Percentiles rank a stretch among this genome's conserved stretches.
phyloP scores from a whole-genome alignment of 2,329 filamentous ascomycete species.

The Drechslerella stenobrocha region DNA sequence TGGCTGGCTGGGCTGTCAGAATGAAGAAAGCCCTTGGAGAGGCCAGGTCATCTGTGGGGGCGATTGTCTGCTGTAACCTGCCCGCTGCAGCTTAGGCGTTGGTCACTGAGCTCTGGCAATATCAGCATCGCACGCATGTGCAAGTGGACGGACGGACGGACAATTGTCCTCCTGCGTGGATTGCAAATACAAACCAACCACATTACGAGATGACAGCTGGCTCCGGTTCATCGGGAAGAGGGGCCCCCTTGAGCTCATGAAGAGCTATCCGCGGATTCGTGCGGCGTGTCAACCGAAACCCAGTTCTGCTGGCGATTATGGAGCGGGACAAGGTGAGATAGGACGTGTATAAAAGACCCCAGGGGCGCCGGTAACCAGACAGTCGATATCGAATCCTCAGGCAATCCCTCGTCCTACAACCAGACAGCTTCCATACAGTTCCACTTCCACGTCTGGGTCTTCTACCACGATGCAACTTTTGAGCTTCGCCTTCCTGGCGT shows the following conservation, averaged over 20 bases:
- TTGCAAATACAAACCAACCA: conserved; percentile 1
- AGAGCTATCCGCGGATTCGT: neutral
- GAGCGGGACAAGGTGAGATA: neutral
- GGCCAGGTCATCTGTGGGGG: neutral
- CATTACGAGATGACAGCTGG: neutral
- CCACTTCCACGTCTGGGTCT: neutral
- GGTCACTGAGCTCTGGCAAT: neutral
- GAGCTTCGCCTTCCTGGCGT: conserved; percentile 41
- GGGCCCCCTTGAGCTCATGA: neutral
- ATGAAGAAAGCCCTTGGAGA: neutral
- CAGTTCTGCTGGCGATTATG: conserved; percentile 1
- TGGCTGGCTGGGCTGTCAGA: neutral
- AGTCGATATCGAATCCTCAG: conserved; percentile 20
- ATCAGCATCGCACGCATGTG: neutral
- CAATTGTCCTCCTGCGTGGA: neutral
- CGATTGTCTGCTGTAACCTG: neutral
- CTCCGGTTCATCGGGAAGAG: neutral
- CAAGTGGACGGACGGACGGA: neutral
- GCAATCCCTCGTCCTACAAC: conserved; percentile 17
- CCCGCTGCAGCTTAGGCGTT: neutral
- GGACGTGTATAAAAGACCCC: conserved; percentile 25
- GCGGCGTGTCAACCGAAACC: neutral
- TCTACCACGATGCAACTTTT: conserved; percentile 52
- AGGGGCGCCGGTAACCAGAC: neutral
- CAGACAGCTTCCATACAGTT: conserved; percentile 7